These are phyloP conservation scores for Rhynchosporium graminicola DNA, from an alignment of 2,329 filamentous ascomycete species.

Conservation along the genomic window DNA sequence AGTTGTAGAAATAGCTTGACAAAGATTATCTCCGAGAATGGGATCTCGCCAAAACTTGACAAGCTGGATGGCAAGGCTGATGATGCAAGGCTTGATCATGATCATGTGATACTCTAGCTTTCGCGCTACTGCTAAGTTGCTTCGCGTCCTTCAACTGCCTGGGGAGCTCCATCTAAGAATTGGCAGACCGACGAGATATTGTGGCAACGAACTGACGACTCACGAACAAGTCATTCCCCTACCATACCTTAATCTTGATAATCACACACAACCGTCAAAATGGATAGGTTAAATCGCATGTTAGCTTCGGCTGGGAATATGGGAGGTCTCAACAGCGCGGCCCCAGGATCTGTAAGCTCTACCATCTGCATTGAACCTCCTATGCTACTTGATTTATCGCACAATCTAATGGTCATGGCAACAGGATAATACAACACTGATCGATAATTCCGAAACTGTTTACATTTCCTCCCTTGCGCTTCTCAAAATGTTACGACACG, in stretches of 20 bases:
- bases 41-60: neutral
- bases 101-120: constrained; percentile 19
- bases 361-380: constrained; percentile 10
- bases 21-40: neutral
- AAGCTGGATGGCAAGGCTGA: constrained; percentile 11
- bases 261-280: constrained; percentile 43
- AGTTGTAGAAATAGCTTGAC: neutral
- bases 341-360: constrained; percentile 60
- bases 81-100: constrained; percentile 6
- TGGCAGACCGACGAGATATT: constrained; percentile 19
- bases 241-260: constrained; percentile 4
- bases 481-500: constrained; percentile 98
- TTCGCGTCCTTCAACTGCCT: constrained; percentile 18
- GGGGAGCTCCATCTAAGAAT: constrained; percentile 20
- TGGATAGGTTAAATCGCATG: constrained; percentile 93
- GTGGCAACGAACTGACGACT: constrained; percentile 27
- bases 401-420: neutral
- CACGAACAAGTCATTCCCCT: constrained; percentile 13
- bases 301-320: constrained; percentile 74
- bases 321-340: constrained; percentile 55
- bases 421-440: constrained; percentile 85
- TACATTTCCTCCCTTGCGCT: constrained; percentile 98
- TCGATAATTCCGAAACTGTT: constrained; percentile 99
- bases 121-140: constrained; percentile 20
- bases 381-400: neutral